Conservation (phyloP, 352 stramenopile species). For the Pythium sukuiense region DNA sequence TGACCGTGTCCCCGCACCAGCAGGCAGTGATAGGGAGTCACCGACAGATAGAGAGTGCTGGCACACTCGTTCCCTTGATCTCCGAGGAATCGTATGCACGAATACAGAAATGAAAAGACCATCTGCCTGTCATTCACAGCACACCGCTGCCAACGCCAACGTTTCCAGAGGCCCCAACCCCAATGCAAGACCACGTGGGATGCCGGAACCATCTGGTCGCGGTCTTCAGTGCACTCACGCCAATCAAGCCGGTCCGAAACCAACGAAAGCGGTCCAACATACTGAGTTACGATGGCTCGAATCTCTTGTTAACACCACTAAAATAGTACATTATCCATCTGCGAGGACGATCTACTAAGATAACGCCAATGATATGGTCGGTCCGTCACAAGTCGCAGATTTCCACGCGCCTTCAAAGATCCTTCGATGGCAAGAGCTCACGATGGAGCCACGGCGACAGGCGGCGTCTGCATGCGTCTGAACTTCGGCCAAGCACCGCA, state of each 20-base stretch:
- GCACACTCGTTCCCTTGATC: constrained; percentile 1
- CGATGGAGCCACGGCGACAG: not conserved
- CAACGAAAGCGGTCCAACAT: not conserved
- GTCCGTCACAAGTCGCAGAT: constrained; percentile 6
- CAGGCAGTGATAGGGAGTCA: constrained; percentile 1
- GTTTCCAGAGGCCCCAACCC: not conserved
- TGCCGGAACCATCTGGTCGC: not conserved
- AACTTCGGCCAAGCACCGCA: constrained; percentile 2
- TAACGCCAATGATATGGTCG: not conserved
- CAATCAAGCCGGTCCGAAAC: constrained; percentile 1
- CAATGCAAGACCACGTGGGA: constrained; percentile 8
- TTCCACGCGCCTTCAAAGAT: not conserved
- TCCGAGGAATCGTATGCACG: not conserved
- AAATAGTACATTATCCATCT: not conserved
- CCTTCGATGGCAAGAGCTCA: not conserved
- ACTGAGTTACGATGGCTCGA: not conserved
- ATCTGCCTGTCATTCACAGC: not conserved
- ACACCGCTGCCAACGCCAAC: not conserved
- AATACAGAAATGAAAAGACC: not conserved
- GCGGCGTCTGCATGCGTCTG: not conserved
- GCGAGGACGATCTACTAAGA: constrained; percentile 4
- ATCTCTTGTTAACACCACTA: not conserved
- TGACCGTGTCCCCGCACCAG: not conserved
- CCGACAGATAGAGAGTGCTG: not conserved
- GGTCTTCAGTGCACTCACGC: not conserved